These are phyloP conservation scores for Stephanodiscus minutulus DNA, from an alignment of 108 stramenopile genomes.

Conservation along the genomic window DNA sequence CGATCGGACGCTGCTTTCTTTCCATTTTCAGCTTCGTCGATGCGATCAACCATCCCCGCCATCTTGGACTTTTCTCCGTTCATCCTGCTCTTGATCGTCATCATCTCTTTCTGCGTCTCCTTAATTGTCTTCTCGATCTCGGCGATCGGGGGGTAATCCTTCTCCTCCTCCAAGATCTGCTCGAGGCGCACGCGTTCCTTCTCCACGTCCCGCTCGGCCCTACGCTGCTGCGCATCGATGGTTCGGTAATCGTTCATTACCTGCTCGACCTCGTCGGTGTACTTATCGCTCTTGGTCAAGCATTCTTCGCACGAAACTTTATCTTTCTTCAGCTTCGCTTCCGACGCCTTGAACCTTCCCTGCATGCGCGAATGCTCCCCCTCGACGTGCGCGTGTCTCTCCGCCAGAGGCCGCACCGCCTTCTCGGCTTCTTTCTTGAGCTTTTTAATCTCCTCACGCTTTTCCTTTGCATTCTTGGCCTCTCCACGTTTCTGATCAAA, in stretches of 20 bases:
- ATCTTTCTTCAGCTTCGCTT: constrained; percentile 44
- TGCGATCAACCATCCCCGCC: constrained; percentile 6
- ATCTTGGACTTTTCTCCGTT: constrained; percentile 37
- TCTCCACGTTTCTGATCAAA: constrained; percentile 54
- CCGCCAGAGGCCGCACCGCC: constrained; percentile 54
- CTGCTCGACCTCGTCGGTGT: constrained; percentile 64
- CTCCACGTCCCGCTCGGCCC: constrained; percentile 47
- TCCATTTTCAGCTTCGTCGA: constrained; percentile 23
- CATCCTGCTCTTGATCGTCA: constrained; percentile 28
- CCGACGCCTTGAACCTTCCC: constrained; percentile 31
- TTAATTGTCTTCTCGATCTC: constrained; percentile 44
- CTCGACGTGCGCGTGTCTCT: constrained; percentile 38
- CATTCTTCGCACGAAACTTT: constrained; percentile 55
- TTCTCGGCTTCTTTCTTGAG: constrained; percentile 42
- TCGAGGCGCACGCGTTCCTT: constrained; percentile 44
- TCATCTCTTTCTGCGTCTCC: constrained; percentile 36
- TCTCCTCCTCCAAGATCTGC: constrained; percentile 29
- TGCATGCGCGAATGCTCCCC: constrained; percentile 24
- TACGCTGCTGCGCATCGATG: constrained; percentile 52
- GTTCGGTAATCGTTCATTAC: constrained; percentile 38
- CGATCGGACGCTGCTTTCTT: constrained; percentile 22
- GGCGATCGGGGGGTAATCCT: constrained; percentile 51
- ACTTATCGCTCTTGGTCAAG: constrained; percentile 53
- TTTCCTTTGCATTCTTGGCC: constrained; percentile 54
- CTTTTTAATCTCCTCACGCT: constrained; percentile 49